Evolutionary conservation across 805 yeast genomes (phyloP).

Genomic region (Metschnikowia shivogae): DNA sequence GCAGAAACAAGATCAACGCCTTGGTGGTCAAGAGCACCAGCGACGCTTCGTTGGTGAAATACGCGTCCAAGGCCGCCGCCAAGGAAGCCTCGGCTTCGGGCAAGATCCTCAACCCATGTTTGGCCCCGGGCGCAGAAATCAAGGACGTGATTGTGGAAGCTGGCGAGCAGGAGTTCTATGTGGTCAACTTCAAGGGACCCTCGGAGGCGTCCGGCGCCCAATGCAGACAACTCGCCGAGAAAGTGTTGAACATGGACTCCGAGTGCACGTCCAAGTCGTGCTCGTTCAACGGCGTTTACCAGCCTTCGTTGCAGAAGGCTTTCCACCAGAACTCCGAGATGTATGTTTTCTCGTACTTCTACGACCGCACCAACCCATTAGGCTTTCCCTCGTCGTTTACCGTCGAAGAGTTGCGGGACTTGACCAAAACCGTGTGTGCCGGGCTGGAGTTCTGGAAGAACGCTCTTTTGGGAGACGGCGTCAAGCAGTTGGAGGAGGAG

Average conservation of each 20-base stretch:
- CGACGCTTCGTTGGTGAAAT: slow-evolving; percentile 21
- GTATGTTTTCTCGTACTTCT: slow-evolving; percentile 90
- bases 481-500: slow-evolving; percentile 63
- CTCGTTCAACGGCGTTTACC: slow-evolving; percentile 95
- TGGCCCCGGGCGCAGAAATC: slow-evolving; percentile 73
- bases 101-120: slow-evolving; percentile 72
- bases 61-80: slow-evolving; percentile 27
- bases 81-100: slow-evolving; percentile 39
- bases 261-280: slow-evolving; percentile 77
- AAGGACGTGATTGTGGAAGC: slow-evolving; percentile 58
- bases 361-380: slow-evolving; percentile 88
- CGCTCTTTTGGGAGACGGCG: slow-evolving; percentile 62
- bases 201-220: slow-evolving; percentile 64
- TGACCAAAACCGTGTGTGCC: slow-evolving; percentile 79
- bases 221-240: slow-evolving; percentile 82
- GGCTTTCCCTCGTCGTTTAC: slow-evolving; percentile 94
- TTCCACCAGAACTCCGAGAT: slow-evolving; percentile 72
- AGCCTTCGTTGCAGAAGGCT: slow-evolving; percentile 80
- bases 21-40: slow-evolving; percentile 54
- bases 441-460: slow-evolving; percentile 77
- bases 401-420: slow-evolving; percentile 73
- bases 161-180: slow-evolving; percentile 39
- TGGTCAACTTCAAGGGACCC: slow-evolving; percentile 66
- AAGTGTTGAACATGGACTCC: slow-evolving; percentile 75
- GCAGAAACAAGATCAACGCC: slow-evolving; percentile 75